Base-by-base conservation (phyloP, 805 yeast genomes). In the Wickerhamiella lipophila region DNA sequence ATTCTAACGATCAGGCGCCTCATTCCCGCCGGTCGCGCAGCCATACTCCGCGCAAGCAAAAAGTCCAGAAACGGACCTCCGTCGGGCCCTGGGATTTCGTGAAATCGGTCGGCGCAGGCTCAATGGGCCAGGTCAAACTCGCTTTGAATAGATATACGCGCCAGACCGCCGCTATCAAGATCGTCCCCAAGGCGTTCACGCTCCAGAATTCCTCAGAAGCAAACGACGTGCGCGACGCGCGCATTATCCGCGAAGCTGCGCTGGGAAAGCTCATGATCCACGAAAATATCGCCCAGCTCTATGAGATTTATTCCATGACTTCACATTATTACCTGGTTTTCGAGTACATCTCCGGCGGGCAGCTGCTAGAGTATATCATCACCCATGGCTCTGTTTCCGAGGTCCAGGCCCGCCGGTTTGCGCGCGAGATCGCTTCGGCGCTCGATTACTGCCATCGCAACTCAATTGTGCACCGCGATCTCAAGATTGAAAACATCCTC, bases 71-170 rank as follows among this genome's bases (percentile, higher is more conserved):
- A 63, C 77, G 97, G 55, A 82, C 81, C 51, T 75, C 95, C 3
- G 81, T 89, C 49, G 98, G 97, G 12, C 96, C 92, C 55, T 89
- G 98, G 98, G 94, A 85, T 57, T 88, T 89, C 58, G 74, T 84
- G 50, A 86, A 86, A 65, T 87, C 96, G 2, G 83, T 92, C 42
- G 99, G 99, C 39, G 95, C 97, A 1, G 98, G 99, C 2, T 86
- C 96, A 0, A 92, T 92, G 98, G 99, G 99, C 51, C 94, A 89
- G 64, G 99, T 92, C 45, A 92, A 92, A 67, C 71, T 92, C 35
- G 97, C 97, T 1, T 80, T 78, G 58, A 95, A 88, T 67, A 76
- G 83, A 55, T 65, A 77, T 30, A 85, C 96, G 1, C 62, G 63
- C 42, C 77, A 75, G 52, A 88, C 84, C 57, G 73, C 85, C 12